Conservation (phyloP, 2,329 filamentous ascomycete species). For the Monilinia fructigena region DNA sequence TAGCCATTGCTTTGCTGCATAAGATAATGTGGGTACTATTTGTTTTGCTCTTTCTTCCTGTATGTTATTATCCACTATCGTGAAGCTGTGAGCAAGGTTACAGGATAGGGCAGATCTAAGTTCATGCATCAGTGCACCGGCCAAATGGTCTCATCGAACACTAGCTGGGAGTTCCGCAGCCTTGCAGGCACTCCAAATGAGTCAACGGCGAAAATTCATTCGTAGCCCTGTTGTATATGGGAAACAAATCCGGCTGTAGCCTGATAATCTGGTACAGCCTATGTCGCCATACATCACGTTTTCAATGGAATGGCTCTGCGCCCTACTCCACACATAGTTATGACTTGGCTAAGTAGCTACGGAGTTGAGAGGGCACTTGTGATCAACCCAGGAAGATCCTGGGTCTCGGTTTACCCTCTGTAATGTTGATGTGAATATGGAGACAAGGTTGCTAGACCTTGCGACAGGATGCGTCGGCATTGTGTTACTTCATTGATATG, state of each 20-base stretch:
- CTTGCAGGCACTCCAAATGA: neutral
- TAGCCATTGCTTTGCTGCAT: neutral
- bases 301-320: neutral
- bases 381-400: neutral
- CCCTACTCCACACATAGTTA: neutral
- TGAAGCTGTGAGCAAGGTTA: constrained; percentile 7
- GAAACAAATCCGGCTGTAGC: neutral
- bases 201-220: neutral
- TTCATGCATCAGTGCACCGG: neutral
- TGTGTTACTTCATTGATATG: neutral
- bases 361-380: neutral
- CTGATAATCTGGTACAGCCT: neutral
- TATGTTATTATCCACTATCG: constrained; percentile 9
- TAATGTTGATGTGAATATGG: neutral
- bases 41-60: neutral
- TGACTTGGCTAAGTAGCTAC: neutral
- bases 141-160: neutral
- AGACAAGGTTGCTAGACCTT: neutral
- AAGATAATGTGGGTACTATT: constrained; percentile 10
- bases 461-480: neutral
- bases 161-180: neutral
- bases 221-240: neutral
- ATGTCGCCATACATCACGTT: neutral
- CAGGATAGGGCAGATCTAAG: neutral
- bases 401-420: neutral